These are phyloP conservation scores for Lactarius pseudohatsudake DNA, from an alignment of 768 basidiomycete genomes.

Conservation along the genomic window DNA sequence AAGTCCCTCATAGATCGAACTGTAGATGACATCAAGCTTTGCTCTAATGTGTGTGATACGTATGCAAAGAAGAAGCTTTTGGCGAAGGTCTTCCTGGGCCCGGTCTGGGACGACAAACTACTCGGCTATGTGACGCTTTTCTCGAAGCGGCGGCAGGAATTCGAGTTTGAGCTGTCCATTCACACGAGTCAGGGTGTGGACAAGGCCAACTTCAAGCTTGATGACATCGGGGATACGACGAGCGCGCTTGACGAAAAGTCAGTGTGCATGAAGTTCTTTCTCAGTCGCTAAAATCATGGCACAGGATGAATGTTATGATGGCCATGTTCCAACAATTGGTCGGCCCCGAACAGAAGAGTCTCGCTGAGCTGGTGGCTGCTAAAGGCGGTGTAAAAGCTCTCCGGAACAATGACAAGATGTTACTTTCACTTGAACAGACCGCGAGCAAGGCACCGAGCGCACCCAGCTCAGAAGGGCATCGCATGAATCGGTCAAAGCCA, in stretches of 20 bases:
- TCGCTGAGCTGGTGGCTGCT: conserved; percentile 19
- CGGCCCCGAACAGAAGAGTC: conserved; percentile 24
- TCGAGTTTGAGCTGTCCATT: conserved; percentile 35
- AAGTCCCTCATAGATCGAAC: conserved; percentile 34
- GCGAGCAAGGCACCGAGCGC: conserved; percentile 9
- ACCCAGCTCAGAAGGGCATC: background rate
- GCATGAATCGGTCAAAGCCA: background rate
- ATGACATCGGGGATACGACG: conserved; percentile 11
- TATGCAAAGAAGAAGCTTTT: conserved; percentile 36
- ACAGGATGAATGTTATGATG: conserved; percentile 27
- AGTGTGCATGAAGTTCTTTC: background rate
- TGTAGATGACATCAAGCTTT: conserved; percentile 36
- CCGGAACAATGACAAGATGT: conserved; percentile 26
- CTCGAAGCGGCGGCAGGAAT: conserved; percentile 30
- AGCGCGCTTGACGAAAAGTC: conserved; percentile 29
- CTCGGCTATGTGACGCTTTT: conserved; percentile 32
- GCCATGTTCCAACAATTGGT: conserved; percentile 24
- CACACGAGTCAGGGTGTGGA: conserved; percentile 31
- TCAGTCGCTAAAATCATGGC: background rate
- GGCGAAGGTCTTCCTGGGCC: conserved; percentile 34
- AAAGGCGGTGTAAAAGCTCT: conserved; percentile 32
- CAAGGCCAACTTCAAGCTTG: conserved; percentile 23
- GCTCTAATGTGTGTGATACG: conserved; percentile 37
- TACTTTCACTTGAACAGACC: conserved; percentile 30
- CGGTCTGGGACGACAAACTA: conserved; percentile 35